Conservation (phyloP, 306 rosid genomes). For the Rubus idaeus region DNA sequence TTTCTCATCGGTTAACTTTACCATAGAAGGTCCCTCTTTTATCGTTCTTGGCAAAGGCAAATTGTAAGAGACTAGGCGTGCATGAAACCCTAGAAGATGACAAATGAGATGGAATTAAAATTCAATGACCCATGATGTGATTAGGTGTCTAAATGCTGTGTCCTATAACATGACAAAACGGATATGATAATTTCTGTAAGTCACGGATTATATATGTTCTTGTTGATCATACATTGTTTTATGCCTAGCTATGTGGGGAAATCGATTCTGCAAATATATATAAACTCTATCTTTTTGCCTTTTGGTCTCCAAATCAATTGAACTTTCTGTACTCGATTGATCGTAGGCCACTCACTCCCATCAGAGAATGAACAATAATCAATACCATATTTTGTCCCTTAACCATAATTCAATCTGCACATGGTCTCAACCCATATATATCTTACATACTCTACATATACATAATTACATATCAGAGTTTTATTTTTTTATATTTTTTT, state of each 20-base stretch:
- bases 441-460: background rate
- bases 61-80: constrained; percentile 12
- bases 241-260: background rate
- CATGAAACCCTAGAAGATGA: constrained; percentile 26
- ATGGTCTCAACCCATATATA: constrained; percentile 29
- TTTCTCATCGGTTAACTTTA: background rate
- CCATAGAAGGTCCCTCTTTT: background rate
- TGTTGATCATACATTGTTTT: background rate
- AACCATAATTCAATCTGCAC: constrained; percentile 36
- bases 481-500: too few species aligned
- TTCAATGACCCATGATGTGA: constrained; percentile 31
- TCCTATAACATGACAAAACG: constrained; percentile 32
- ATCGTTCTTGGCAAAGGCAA: constrained; percentile 7
- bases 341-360: background rate
- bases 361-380: background rate
- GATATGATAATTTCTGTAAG: constrained; percentile 29
- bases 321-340: background rate
- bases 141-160: constrained; percentile 25
- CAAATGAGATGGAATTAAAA: constrained; percentile 29
- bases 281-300: background rate
- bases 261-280: background rate
- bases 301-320: background rate
- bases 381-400: constrained; percentile 9
- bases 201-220: constrained; percentile 34
- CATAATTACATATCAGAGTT: too few species aligned